phyloP scores from a whole-genome alignment of 2,329 filamentous ascomycete genomes.

The Trichoderma atroviride region DNA sequence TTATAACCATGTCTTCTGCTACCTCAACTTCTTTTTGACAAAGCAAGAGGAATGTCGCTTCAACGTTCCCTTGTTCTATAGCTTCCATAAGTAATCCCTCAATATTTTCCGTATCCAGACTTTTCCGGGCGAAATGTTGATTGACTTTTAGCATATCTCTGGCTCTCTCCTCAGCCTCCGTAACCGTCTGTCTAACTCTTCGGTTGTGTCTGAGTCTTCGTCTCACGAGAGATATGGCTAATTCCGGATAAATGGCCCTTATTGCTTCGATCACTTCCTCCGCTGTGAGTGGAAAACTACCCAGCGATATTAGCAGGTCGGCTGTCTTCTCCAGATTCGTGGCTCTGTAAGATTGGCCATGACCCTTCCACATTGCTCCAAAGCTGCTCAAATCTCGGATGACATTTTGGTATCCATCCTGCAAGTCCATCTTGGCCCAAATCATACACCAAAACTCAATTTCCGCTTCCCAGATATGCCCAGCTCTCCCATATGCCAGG shows the following conservation, averaged over 20 bases:
- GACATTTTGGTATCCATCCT: neutral
- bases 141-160: neutral
- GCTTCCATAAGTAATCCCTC: neutral
- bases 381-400: neutral
- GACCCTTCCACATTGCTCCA: neutral
- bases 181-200: neutral
- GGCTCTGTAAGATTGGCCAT: neutral
- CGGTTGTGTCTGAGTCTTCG: neutral
- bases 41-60: neutral
- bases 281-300: neutral
- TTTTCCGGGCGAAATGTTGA: neutral
- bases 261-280: neutral
- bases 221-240: neutral
- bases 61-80: neutral
- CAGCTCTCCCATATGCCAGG: neutral
- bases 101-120: neutral
- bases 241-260: neutral
- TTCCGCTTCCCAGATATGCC: slow-evolving; percentile 4
- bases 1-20: neutral
- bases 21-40: neutral
- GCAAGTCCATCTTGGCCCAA: neutral
- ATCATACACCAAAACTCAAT: slow-evolving; percentile 10
- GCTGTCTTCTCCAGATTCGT: neutral
- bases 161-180: neutral
- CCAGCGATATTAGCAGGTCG: neutral